These are phyloP conservation scores for Parmelia sp. DNA, from an alignment of 495 filamentous ascomycete genomes.

Conservation along the genomic window DNA sequence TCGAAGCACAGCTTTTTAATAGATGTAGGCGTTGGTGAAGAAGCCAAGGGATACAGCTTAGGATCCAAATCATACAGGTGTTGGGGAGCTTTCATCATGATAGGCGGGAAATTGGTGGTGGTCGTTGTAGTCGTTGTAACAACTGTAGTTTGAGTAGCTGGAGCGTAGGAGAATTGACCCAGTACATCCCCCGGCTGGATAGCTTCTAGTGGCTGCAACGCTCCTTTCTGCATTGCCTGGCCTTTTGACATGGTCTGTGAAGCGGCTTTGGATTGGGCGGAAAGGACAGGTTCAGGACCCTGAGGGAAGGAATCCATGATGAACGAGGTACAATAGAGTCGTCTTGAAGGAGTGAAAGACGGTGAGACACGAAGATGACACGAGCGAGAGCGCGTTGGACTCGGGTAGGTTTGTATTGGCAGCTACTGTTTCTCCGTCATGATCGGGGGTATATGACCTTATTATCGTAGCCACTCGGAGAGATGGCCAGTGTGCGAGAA, in stretches of 20 bases:
- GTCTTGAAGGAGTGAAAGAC: constrained; percentile 2
- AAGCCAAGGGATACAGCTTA: constrained; percentile 84
- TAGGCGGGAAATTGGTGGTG: constrained; percentile 78
- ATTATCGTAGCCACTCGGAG: not conserved
- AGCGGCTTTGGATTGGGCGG: not conserved
- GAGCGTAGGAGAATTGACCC: constrained; percentile 64
- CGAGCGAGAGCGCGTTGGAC: constrained; percentile 19
- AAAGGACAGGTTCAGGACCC: not conserved
- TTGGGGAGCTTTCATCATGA: constrained; percentile 69
- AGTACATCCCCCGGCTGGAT: constrained; percentile 36
- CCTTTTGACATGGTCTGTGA: constrained; percentile 1
- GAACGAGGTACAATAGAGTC: constrained; percentile 2
- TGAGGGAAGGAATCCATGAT: constrained; percentile 12
- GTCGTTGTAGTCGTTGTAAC: constrained; percentile 95
- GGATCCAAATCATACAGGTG: constrained; percentile 70
- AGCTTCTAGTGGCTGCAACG: constrained; percentile 16
- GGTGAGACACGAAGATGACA: constrained; percentile 21
- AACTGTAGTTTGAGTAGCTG: constrained; percentile 66
- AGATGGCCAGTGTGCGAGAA: constrained; percentile 9
- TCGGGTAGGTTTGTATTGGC: not conserved
- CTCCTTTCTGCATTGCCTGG: constrained; percentile 23
- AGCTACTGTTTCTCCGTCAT: not conserved
- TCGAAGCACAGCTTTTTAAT: constrained; percentile 69
- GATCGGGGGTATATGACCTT: not conserved
- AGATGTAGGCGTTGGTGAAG: constrained; percentile 67